A percentile compares a stretch with the other conserved stretches of the same genome.
These are phyloP conservation scores for Ilex asprella DNA, from an alignment of 257 asterid genomes.

Conservation along the genomic window DNA sequence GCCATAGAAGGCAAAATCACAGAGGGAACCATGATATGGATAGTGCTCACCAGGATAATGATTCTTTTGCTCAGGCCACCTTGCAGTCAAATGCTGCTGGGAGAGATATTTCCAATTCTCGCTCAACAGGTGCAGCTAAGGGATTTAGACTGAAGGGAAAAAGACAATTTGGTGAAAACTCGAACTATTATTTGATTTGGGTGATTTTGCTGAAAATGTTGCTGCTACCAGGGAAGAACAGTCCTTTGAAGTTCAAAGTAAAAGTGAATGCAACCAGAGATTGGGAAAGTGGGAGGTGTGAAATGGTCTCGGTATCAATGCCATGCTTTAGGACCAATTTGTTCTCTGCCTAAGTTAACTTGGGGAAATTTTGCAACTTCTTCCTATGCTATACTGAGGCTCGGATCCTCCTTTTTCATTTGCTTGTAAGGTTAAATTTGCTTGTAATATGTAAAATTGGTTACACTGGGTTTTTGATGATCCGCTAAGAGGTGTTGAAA, in stretches of 20 bases:
- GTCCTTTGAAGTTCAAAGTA: conserved; percentile 49
- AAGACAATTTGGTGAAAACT: conserved; percentile 8
- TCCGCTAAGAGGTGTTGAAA: too few species aligned
- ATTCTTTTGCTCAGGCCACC: background rate
- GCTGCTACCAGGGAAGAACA: conserved; percentile 42
- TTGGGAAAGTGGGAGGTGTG: conserved; percentile 53
- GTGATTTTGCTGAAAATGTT: conserved; percentile 41
- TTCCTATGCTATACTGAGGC: too few species aligned
- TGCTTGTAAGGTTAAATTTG: too few species aligned
- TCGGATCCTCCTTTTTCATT: too few species aligned
- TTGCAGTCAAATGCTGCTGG: background rate
- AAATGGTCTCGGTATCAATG: conserved; percentile 47
- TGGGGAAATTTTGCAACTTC: too few species aligned
- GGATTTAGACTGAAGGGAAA: conserved; percentile 4
- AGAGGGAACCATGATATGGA: conserved; percentile 6
- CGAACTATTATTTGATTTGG: conserved; percentile 45
- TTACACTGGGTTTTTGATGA: too few species aligned
- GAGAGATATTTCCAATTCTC: conserved; percentile 5
- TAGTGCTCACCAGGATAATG: background rate
- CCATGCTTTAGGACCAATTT: conserved; percentile 22
- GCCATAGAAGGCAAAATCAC: conserved; percentile 30
- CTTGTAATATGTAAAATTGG: too few species aligned
- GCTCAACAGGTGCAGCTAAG: background rate
- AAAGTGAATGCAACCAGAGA: conserved; percentile 36
- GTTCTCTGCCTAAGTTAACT: too few species aligned